Base-by-base conservation (phyloP, 176 grass and related monocot genomes). In the Phyllostachys edulis region DNA sequence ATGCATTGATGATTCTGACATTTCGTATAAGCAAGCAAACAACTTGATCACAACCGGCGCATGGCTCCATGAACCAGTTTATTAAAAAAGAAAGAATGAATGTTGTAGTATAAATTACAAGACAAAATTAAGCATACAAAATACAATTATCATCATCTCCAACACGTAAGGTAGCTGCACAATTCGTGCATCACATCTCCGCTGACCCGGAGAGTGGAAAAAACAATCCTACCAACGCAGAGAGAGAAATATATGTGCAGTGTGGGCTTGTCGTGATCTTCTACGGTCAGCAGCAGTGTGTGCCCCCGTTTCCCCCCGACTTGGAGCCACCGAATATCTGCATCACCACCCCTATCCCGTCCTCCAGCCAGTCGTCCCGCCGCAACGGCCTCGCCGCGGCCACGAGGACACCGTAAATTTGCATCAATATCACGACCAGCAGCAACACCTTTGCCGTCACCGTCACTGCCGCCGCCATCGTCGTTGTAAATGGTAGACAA, bases 271-370 rank as follows among this genome's bases (percentile, higher is more conserved):
- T 11, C 3, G 1, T 29, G 24, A 9, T 62, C 38, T 42, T 3
- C 5, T 27, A 44, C 24, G 14, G 11, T 68, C 65, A 80, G 62
- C 78, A 80, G 47, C 78, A 80, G 63, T 67, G 46, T 10, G 46
- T 68, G 63, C 47, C 32, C 2, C 63, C 78, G 45, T 5, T 39
- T 2, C 63, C 63, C 8, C 16, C 16, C 29, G 63, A 80, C 63
- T 80, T 80, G 26, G 60, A 67, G 27, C 32, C 46, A 9, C 46
- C 77, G 29, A 80, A 29, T n/a, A 52, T 80, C 11, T 67, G 61
- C 77, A 49, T 37, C 77, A 50, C 77, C 76, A 29, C 42, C 18
- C 5, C 17, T 17, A 75, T 18, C 32, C 73, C 51, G 18, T 75
- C 50, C 32, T 56, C 73, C 50, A 75, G 73, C 73, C 72, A 75